A percentile compares a stretch with the other conserved stretches of the same genome.
These are phyloP conservation scores for Sarocladium strictum DNA, from an alignment of 2,329 filamentous ascomycete genomes.

Conservation along the genomic window DNA sequence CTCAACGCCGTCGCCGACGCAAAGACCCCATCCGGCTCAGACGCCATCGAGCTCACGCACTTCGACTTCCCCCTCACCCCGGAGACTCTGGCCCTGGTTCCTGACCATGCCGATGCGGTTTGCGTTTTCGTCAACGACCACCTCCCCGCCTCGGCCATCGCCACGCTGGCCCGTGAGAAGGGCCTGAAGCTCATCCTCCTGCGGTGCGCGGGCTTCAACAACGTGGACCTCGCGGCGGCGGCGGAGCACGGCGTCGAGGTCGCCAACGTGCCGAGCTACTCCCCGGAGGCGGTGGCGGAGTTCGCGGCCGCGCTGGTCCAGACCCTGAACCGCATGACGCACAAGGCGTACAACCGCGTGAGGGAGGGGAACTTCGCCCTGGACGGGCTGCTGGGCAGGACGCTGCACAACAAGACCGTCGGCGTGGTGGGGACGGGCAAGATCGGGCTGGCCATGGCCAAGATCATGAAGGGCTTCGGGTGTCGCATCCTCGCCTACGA, in stretches of 20 bases:
- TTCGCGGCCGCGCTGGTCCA: slow-evolving; percentile 63
- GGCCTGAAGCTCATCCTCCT: slow-evolving; percentile 56
- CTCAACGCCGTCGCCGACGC: slow-evolving; percentile 37
- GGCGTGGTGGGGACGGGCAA: slow-evolving; percentile 60
- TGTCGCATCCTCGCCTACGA: slow-evolving; percentile 58
- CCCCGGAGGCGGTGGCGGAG: slow-evolving; percentile 64
- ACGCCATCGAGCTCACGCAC: slow-evolving; percentile 43
- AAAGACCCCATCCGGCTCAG: slow-evolving; percentile 21
- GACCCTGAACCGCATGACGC: slow-evolving; percentile 62
- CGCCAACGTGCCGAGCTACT: slow-evolving; percentile 62
- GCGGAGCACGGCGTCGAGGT: slow-evolving; percentile 51
- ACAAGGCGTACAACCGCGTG: slow-evolving; percentile 62
- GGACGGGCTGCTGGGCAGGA: slow-evolving; percentile 56
- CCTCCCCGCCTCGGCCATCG: slow-evolving; percentile 44
- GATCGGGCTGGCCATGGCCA: slow-evolving; percentile 57
- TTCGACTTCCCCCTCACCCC: slow-evolving; percentile 51
- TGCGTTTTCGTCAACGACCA: slow-evolving; percentile 66
- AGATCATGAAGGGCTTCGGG: slow-evolving; percentile 59
- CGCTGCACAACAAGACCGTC: slow-evolving; percentile 58
- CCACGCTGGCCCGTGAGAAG: slow-evolving; percentile 33
- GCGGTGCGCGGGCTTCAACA: slow-evolving; percentile 64
- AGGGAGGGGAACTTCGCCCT: slow-evolving; percentile 64
- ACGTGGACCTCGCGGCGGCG: slow-evolving; percentile 55
- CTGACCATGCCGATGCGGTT: slow-evolving; percentile 45
- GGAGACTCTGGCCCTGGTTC: slow-evolving; percentile 50